phyloP scores from a whole-genome alignment of 257 asterid species.

The Lithospermum erythrorhizon region DNA sequence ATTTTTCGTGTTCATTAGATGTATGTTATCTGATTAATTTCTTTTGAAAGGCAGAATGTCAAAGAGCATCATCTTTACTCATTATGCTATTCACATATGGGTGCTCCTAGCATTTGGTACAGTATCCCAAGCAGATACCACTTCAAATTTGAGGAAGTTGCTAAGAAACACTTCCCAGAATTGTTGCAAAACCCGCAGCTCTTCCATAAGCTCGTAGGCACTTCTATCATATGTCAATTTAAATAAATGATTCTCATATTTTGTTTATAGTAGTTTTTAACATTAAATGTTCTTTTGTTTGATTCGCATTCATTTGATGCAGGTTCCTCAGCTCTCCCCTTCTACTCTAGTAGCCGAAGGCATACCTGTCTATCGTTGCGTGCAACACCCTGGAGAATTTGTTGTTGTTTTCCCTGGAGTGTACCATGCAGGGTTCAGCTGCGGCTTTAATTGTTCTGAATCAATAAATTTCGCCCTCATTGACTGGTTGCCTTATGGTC shows the following conservation, averaged over 20 bases:
- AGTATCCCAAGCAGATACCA: slow-evolving; percentile 56
- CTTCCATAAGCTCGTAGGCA: slow-evolving; percentile 55
- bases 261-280: background rate
- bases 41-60: slow-evolving; percentile 40
- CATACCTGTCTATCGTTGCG: slow-evolving; percentile 71
- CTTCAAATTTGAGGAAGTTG: slow-evolving; percentile 50
- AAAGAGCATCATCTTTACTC: slow-evolving; percentile 80
- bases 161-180: slow-evolving; percentile 44
- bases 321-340: slow-evolving; percentile 67
- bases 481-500: slow-evolving; percentile 84
- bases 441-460: slow-evolving; percentile 80
- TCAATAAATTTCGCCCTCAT: slow-evolving; percentile 62
- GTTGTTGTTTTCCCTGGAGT: slow-evolving; percentile 64
- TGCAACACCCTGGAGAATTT: slow-evolving; percentile 58
- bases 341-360: slow-evolving; percentile 50
- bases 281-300: background rate
- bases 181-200: slow-evolving; percentile 41
- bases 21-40: slow-evolving; percentile 20
- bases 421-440: slow-evolving; percentile 52
- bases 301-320: slow-evolving; percentile 14
- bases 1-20: slow-evolving; percentile 4
- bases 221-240: slow-evolving; percentile 1
- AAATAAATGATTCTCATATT: background rate
- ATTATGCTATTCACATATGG: slow-evolving; percentile 58
- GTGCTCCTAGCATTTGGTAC: slow-evolving; percentile 62